Evolutionary conservation across 305 asterid genomes (phyloP).

Genomic region (Fraxinus angustifolia): DNA sequence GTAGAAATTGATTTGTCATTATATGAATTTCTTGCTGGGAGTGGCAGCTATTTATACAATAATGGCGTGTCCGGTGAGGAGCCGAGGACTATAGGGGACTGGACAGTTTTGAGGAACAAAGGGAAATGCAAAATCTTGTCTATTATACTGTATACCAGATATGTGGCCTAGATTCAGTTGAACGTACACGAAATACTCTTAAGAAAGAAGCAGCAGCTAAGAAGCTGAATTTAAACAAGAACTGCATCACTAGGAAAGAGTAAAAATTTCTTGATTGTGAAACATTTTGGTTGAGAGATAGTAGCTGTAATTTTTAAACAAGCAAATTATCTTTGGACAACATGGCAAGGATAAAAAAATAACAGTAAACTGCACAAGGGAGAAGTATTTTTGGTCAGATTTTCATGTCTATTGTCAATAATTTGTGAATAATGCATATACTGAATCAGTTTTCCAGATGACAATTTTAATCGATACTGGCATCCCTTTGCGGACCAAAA

Average conservation of each 20-base stretch:
- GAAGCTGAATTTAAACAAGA: neutral
- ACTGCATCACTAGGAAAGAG: neutral
- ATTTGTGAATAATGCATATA: neutral
- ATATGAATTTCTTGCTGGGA: neutral
- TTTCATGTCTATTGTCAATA: neutral
- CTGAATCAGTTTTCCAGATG: conserved; percentile 71
- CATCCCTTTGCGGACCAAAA: conserved; percentile 45
- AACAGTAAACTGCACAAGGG: neutral
- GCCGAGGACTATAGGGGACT: neutral
- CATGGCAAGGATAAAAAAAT: neutral
- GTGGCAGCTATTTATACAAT: neutral
- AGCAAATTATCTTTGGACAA: neutral
- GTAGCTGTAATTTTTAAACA: neutral
- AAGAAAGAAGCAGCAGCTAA: neutral
- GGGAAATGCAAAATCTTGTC: neutral
- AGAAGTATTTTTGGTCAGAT: neutral
- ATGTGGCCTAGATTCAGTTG: neutral
- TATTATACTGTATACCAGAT: neutral
- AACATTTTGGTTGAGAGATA: neutral
- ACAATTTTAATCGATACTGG: conserved; percentile 72
- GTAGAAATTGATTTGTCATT: neutral
- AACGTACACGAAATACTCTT: neutral
- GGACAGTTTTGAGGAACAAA: neutral
- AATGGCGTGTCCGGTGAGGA: neutral
- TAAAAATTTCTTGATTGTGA: neutral